Evolutionary conservation across 2,329 filamentous ascomycete species (phyloP), one percentile per base, ranked within the genome.

Genomic region (Hypomyces rosellus): DNA sequence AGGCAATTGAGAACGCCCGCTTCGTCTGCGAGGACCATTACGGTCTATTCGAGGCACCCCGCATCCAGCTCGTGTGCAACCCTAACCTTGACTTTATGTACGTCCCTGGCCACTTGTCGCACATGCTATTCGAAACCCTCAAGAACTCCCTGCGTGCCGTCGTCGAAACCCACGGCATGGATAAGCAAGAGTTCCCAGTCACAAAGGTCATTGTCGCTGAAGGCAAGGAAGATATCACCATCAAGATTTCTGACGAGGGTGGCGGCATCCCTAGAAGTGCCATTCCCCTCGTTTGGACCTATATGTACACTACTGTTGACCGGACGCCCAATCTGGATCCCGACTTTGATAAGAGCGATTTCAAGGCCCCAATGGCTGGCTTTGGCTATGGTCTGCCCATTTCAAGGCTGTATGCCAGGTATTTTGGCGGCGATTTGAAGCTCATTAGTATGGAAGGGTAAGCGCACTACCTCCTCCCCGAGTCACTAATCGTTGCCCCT

Each of bases 21-120:
- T 99, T 97, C 64, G 93, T 99, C 34, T 99, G 93, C 66, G 93
- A 99, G 69, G 93, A 97, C 66, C 92, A 97, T 71, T 99, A 97
- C 65, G 93, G 93, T 54, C 76, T 99, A 11, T 99, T 97, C 63
- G 92, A 97, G 65, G 91, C 93, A 8, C 93, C 93, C 50, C 95
- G 95, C 69, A 86, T 99, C 59, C 91, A 97, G 71, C 85, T 99
- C 51, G 89, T 99, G 54, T 99, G 93, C 76, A 90, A 91, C 63
- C 87, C 89, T 15, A 85, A 95, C 68, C 79, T 99, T 63, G 86
- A 95, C 75, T 99, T 99, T 74, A 99, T 99, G 93, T 99, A 99
- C 66, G 93, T 99, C 48, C 93, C 93, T 1, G 93, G 93, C n/a
- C 93, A 99, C 72, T 69, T 99, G 69, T 96, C 90, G 59, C 93